phyloP scores from a whole-genome alignment of 2,329 filamentous ascomycete genomes.

The Alternaria gaisen region DNA sequence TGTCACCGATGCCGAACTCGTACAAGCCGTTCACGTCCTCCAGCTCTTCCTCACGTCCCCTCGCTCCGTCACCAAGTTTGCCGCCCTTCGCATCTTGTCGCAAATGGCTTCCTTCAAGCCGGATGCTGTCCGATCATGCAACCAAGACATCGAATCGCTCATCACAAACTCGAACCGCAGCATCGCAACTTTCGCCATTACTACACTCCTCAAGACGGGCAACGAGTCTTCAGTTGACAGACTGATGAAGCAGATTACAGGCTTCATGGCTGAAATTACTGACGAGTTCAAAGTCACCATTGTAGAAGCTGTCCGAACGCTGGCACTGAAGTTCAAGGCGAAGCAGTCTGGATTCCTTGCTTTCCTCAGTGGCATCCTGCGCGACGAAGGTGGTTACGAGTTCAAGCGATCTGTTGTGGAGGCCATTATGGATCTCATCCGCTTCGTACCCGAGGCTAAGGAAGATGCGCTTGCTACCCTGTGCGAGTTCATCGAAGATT shows the following conservation, averaged over 20 bases:
- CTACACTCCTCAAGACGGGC: slow-evolving; percentile 95
- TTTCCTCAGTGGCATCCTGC: slow-evolving; percentile 95
- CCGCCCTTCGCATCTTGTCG: slow-evolving; percentile 94
- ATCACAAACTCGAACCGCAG: slow-evolving; percentile 98
- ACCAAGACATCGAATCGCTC: slow-evolving; percentile 94
- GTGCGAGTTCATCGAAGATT: slow-evolving; percentile 99
- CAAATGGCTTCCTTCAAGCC: slow-evolving; percentile 98
- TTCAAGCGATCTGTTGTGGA: slow-evolving; percentile 98
- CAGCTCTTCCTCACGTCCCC: slow-evolving; percentile 97
- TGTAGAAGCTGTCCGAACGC: slow-evolving; percentile 94
- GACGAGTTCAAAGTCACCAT: slow-evolving; percentile 99
- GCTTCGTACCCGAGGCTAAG: slow-evolving; percentile 91
- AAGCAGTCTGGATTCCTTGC: slow-evolving; percentile 98
- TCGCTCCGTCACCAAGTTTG: slow-evolving; percentile 95
- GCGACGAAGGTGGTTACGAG: slow-evolving; percentile 96
- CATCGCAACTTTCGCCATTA: slow-evolving; percentile 98
- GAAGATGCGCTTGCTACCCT: slow-evolving; percentile 89
- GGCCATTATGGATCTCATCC: slow-evolving; percentile 99
- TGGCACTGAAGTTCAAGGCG: slow-evolving; percentile 96
- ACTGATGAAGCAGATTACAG: slow-evolving; percentile 97
- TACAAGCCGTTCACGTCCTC: slow-evolving; percentile 91
- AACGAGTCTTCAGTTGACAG: slow-evolving; percentile 97
- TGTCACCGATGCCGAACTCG: slow-evolving; percentile 88
- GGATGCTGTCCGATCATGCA: slow-evolving; percentile 88
- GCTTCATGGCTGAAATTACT: slow-evolving; percentile 98